A percentile compares a stretch with the other conserved stretches of the same genome.
Evolutionary conservation across 768 basidiomycete species (phyloP).

Genomic region (Solioccasus polychromus): DNA sequence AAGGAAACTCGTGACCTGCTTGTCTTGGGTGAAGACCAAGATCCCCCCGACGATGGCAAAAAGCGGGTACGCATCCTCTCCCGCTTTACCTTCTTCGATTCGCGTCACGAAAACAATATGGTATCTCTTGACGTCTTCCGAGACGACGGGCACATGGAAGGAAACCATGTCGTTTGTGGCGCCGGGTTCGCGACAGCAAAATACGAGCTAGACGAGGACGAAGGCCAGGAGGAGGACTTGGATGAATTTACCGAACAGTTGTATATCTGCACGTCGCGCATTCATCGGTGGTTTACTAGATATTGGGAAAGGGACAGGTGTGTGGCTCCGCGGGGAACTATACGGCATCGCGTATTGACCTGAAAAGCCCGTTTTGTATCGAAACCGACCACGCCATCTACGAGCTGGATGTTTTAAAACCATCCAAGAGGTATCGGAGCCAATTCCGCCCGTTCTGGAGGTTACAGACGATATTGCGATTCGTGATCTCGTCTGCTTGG

Average conservation of each 20-base stretch:
- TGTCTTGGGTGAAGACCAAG: constrained; percentile 42
- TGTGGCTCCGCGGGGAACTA: constrained; percentile 23
- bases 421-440: constrained; percentile 43
- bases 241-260: constrained; percentile 33
- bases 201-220: constrained; percentile 57
- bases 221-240: constrained; percentile 53
- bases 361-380: constrained; percentile 57
- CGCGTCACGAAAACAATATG: constrained; percentile 41
- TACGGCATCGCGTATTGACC: neutral
- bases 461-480: constrained; percentile 49
- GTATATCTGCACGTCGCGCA: constrained; percentile 45
- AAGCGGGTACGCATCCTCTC: constrained; percentile 59
- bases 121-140: constrained; percentile 49
- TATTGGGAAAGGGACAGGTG: constrained; percentile 51
- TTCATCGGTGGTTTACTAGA: constrained; percentile 50
- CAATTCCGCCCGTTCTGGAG: constrained; percentile 48
- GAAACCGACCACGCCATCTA: constrained; percentile 68
- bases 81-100: constrained; percentile 62
- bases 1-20: constrained; percentile 36
- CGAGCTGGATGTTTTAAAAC: constrained; percentile 39
- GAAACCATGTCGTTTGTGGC: constrained; percentile 45
- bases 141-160: constrained; percentile 43
- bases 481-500: constrained; percentile 35
- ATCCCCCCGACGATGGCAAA: constrained; percentile 31
- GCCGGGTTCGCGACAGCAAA: constrained; percentile 51